Evolutionary conservation across 108 stramenopile species (phyloP).

Genomic region (Thalassiosira profunda): DNA sequence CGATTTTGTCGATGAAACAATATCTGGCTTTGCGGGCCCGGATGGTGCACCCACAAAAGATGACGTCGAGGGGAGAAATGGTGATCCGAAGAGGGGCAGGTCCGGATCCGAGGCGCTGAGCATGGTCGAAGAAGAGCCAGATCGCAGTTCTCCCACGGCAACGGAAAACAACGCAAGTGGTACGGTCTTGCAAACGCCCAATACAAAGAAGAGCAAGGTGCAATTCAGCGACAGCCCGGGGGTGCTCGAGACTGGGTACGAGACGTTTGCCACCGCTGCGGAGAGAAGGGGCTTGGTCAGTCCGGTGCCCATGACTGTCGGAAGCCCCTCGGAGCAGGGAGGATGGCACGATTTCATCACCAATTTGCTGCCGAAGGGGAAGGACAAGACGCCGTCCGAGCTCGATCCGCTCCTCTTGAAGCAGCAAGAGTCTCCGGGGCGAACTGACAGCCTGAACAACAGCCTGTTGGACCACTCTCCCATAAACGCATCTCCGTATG

Average conservation of each 20-base stretch:
- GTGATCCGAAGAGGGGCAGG: neutral
- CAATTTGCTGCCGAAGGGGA: constrained; percentile 5
- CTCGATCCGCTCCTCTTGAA: constrained; percentile 1
- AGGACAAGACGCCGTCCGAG: neutral
- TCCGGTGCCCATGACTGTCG: constrained; percentile 3
- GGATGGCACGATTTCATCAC: constrained; percentile 38
- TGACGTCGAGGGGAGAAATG: neutral
- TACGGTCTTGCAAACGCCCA: constrained; percentile 1
- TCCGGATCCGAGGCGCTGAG: too few relatives aligned
- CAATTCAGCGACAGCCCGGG: constrained; percentile 8
- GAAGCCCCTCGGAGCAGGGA: constrained; percentile 19
- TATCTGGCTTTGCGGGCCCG: neutral
- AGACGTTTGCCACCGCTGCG: constrained; percentile 32
- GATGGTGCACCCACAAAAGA: neutral
- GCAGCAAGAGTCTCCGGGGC: too few relatives aligned
- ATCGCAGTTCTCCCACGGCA: neutral
- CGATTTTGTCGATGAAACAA: neutral
- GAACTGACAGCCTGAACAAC: too few relatives aligned
- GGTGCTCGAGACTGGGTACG: constrained; percentile 29
- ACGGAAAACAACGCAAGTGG: neutral
- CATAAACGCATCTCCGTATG: neutral
- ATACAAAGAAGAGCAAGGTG: neutral
- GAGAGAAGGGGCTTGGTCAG: constrained; percentile 18
- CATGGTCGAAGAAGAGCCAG: too few relatives aligned
- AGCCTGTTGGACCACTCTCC: too few relatives aligned